These are phyloP conservation scores for Backusella tuberculispora DNA, from an alignment of 192 early-diverging fungal species.

Conservation along the genomic window DNA sequence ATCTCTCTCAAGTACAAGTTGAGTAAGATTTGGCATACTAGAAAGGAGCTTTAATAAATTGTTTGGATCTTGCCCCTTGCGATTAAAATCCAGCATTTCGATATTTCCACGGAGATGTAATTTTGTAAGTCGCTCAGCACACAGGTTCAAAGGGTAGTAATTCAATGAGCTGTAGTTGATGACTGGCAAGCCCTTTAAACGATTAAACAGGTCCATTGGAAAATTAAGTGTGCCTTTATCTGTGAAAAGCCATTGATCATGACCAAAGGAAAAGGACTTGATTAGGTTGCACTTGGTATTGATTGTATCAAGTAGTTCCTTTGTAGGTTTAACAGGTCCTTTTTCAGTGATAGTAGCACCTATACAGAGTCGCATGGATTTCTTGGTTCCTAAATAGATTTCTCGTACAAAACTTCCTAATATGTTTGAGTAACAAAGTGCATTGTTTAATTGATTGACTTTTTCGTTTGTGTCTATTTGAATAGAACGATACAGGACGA, in stretches of 20 bases:
- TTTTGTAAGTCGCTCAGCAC: neutral
- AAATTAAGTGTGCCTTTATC: neutral
- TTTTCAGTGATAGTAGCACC: neutral
- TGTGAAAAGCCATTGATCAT: conserved; percentile 9
- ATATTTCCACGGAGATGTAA: neutral
- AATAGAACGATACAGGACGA: neutral
- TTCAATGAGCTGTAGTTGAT: conserved; percentile 6
- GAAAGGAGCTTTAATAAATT: neutral
- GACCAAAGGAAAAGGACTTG: neutral
- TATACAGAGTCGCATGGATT: neutral
- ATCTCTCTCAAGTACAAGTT: neutral
- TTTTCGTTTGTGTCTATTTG: neutral
- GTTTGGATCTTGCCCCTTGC: neutral
- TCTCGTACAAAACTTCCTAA: neutral
- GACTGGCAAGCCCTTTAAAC: neutral
- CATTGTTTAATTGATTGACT: neutral
- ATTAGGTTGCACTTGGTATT: neutral
- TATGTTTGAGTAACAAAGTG: neutral
- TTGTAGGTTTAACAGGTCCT: neutral
- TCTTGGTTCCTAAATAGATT: neutral
- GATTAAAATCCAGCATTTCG: conserved; percentile 8
- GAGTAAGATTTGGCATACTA: neutral
- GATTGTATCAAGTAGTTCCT: neutral
- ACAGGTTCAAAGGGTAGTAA: neutral
- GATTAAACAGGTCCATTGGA: neutral